A percentile compares a stretch with the other conserved stretches of the same genome.
phyloP scores from a whole-genome alignment of 2,329 filamentous ascomycete genomes.

The Microsporum audouinii region DNA sequence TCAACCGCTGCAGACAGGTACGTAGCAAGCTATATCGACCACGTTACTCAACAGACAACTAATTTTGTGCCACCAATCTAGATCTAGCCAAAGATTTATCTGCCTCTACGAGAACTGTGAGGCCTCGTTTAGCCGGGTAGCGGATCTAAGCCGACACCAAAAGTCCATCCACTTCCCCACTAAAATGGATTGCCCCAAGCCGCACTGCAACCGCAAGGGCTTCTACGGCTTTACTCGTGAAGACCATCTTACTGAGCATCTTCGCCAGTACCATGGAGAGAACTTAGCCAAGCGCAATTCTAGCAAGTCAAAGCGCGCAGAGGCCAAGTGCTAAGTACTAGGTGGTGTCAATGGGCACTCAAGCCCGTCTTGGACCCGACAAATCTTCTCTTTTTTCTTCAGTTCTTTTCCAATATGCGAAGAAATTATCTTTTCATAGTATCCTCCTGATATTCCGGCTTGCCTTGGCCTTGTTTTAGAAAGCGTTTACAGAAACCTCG shows the following conservation, averaged over 20 bases:
- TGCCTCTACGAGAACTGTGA: conserved; percentile 20
- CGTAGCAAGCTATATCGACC: not conserved
- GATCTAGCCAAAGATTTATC: conserved; percentile 12
- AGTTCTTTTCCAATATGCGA: not conserved
- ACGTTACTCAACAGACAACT: not conserved
- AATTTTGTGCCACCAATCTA: not conserved
- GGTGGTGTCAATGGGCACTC: not conserved
- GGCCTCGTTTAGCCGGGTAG: conserved; percentile 34
- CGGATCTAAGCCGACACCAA: conserved; percentile 41
- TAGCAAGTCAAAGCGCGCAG: not conserved
- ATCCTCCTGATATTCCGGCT: not conserved
- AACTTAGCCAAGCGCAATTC: conserved; percentile 33
- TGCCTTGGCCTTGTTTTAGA: not conserved
- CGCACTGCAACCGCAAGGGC: conserved; percentile 37
- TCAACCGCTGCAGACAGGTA: conserved; percentile 1
- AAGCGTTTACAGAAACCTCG: not conserved
- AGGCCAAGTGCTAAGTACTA: not conserved
- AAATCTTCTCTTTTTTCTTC: not conserved
- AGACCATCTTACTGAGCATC: conserved; percentile 49
- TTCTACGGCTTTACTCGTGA: conserved; percentile 43
- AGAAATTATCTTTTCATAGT: not conserved
- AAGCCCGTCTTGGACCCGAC: not conserved
- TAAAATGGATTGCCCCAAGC: conserved; percentile 35
- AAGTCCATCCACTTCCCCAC: conserved; percentile 34
- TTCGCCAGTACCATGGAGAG: conserved; percentile 44